Base-by-base conservation (phyloP, 2,329 filamentous ascomycete species). In the Polytolypa hystricis region DNA sequence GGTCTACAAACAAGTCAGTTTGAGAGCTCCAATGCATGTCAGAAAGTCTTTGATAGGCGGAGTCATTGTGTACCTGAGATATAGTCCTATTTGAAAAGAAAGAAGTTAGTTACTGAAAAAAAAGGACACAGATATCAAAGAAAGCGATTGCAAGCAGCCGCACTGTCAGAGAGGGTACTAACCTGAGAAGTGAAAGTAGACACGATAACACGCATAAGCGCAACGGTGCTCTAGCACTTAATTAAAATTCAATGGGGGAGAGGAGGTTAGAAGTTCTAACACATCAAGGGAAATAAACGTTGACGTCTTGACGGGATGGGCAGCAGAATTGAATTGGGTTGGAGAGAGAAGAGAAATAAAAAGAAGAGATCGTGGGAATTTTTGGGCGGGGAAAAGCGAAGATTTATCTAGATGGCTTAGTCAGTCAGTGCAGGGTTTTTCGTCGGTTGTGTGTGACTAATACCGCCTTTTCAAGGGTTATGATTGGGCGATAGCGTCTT, bases 161-260 rank as follows among this genome's bases (percentile, higher is more conserved):
- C 41, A 41, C 30, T 33, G 38, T 30, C 50, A 37, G 30, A 33
- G 26, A 21, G 40, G 36, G 19, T 33, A 62, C 71, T 45, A 79
- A 84, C 81, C 77, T 87, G 82, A 67, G 81, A 87, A 69, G 82
- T 87, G 71, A 85, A 87, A 64, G 80, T 74, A 65, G 82, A 84
- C 67, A 74, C 72, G 74, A 79, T 79, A 71, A 80, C 80, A 80
- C 79, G 81, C 81, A 86, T 86, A 81, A 79, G 79, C 72, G 77
- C 80, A 70, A 71, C 47, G 58, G 55, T 57, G 49, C 49, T 52
- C 54, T 47, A 55, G 60, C 58, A 59, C 53, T 55, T 38, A 39
- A 33, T 37, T 37, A 39, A n/a, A 25, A 29, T 41, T n/a, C n/a
- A n/a, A 38, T 38, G 39, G 32, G 28, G 37, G 27, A 36, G 16